Conservation (phyloP, 371 early-diverging fungal genomes). For the Mucor indicus region DNA sequence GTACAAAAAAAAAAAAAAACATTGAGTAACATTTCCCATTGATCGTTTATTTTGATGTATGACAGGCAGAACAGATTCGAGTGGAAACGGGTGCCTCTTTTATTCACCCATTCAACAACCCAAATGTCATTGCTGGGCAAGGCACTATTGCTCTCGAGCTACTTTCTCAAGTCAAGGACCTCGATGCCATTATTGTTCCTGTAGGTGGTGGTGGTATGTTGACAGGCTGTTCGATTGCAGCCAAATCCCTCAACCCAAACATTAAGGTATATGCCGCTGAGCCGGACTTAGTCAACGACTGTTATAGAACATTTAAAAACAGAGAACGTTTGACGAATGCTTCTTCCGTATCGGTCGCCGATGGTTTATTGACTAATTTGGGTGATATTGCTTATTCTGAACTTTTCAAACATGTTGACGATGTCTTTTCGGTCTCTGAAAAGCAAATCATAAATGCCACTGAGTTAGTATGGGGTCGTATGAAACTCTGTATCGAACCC, state of each 20-base stretch:
- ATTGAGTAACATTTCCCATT: neutral
- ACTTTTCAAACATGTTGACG: constrained; percentile 44
- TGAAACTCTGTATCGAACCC: constrained; percentile 56
- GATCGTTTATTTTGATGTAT: neutral
- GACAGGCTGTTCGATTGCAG: constrained; percentile 50
- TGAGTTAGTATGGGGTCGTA: constrained; percentile 47
- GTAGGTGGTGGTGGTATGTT: constrained; percentile 63
- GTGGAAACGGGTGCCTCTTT: constrained; percentile 35
- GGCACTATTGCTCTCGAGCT: constrained; percentile 54
- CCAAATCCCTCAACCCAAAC: constrained; percentile 29
- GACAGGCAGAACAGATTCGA: constrained; percentile 21
- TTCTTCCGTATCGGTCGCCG: constrained; percentile 33
- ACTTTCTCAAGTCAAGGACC: constrained; percentile 36
- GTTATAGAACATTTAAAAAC: constrained; percentile 26
- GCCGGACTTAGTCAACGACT: constrained; percentile 43
- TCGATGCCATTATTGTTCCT: constrained; percentile 52
- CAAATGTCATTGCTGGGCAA: constrained; percentile 58
- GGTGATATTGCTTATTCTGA: constrained; percentile 48
- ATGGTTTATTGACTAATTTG: constrained; percentile 36
- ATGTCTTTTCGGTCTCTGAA: constrained; percentile 52
- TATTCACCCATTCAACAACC: constrained; percentile 47
- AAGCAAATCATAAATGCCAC: constrained; percentile 49
- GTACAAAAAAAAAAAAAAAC: neutral
- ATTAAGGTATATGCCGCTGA: constrained; percentile 53
- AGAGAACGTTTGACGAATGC: constrained; percentile 12